Conservation (phyloP, 805 yeast genomes). For the Metschnikowia drakensbergensis region DNA sequence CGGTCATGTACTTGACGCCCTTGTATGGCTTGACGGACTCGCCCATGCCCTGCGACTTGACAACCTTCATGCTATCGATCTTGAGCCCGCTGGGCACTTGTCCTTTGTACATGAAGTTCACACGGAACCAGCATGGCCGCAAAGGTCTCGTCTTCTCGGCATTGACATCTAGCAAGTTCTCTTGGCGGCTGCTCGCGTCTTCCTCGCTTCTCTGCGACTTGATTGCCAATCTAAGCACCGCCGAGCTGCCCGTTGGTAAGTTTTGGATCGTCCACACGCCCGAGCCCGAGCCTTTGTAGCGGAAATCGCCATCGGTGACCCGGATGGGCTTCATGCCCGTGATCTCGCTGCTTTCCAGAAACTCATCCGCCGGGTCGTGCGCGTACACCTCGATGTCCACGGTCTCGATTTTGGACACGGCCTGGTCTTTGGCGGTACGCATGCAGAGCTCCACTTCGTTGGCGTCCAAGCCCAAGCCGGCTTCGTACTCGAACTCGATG, state of each 20-base stretch:
- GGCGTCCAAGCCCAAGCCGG: constrained; percentile 48
- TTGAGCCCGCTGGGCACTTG: constrained; percentile 70
- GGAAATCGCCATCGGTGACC: constrained; percentile 75
- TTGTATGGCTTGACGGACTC: constrained; percentile 74
- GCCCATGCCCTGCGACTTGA: constrained; percentile 53
- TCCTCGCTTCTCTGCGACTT: constrained; percentile 3
- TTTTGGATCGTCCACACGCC: constrained; percentile 67
- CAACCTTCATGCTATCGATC: constrained; percentile 60
- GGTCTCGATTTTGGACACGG: constrained; percentile 33
- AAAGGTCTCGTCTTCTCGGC: constrained; percentile 1
- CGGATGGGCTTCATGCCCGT: constrained; percentile 53
- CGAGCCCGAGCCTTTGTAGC: constrained; percentile 45
- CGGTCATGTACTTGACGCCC: constrained; percentile 81
- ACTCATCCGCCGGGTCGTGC: constrained; percentile 9
- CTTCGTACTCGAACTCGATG: constrained; percentile 50
- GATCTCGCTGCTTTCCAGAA: constrained; percentile 12
- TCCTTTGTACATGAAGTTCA: constrained; percentile 61
- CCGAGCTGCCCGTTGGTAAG: constrained; percentile 59
- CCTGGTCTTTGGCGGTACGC: constrained; percentile 34
- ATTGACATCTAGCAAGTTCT: constrained; percentile 2
- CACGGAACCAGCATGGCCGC: constrained; percentile 38
- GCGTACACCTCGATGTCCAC: constrained; percentile 27
- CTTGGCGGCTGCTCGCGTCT: background rate
- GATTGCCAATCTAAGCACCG: constrained; percentile 61
- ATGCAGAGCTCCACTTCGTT: constrained; percentile 64